Conservation (phyloP, 768 basidiomycete genomes). For the Agaricus sinodeliciosus region DNA sequence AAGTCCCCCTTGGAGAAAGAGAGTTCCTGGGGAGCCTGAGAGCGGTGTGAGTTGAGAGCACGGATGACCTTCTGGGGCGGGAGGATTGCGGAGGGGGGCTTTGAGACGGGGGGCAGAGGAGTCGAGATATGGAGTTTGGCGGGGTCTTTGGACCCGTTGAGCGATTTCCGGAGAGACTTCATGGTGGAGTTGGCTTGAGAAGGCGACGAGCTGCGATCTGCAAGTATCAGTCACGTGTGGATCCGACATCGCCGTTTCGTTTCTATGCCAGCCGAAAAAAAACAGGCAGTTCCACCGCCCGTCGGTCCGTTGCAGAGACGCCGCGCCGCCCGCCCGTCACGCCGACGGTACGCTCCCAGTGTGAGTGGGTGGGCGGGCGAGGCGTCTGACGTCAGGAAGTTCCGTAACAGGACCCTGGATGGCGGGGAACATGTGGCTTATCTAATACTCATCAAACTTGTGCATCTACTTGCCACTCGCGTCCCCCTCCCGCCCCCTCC, state of each 20-base stretch:
- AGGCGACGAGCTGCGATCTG: constrained; percentile 5
- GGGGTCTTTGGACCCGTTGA: constrained; percentile 58
- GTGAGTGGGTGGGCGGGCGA: too few species aligned
- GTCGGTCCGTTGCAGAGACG: background rate
- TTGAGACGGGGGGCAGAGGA: constrained; percentile 60
- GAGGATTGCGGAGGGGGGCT: constrained; percentile 60
- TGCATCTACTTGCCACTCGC: background rate
- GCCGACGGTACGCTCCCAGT: too few species aligned
- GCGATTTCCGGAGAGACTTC: constrained; percentile 81
- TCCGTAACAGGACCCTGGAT: too few species aligned
- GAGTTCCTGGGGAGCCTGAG: constrained; percentile 77
- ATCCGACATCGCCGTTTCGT: background rate
- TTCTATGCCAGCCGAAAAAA: background rate
- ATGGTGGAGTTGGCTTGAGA: constrained; percentile 29
- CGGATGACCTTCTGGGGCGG: constrained; percentile 96
- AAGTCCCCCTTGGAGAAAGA: constrained; percentile 94
- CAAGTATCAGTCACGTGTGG: constrained; percentile 8
- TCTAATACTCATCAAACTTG: background rate
- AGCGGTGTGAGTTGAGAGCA: constrained; percentile 60
- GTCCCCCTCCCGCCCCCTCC: background rate
- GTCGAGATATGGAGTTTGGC: constrained; percentile 63
- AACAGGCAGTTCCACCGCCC: background rate
- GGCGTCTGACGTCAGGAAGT: too few species aligned
- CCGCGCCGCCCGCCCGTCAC: background rate
- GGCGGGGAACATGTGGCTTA: background rate